A percentile compares a stretch with the other conserved stretches of the same genome.
These are phyloP conservation scores for Colletotrichum sp. DNA, from an alignment of 2,329 filamentous ascomycete species.

Conservation along the genomic window DNA sequence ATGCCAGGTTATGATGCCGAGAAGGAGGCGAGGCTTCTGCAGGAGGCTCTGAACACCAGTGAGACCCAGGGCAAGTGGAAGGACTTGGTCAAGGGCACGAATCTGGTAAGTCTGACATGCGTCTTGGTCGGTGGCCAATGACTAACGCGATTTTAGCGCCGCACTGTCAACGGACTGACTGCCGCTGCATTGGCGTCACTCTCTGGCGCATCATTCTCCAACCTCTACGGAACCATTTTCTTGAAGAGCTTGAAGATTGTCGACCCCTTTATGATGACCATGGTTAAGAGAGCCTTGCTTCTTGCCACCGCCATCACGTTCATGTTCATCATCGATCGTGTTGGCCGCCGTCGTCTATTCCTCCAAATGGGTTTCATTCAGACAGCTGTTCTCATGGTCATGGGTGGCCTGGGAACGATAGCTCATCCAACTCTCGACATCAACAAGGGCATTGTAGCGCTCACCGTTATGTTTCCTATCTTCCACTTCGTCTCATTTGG, in stretches of 20 bases:
- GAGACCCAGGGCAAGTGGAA: conserved; percentile 8
- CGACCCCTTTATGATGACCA: conserved; percentile 29
- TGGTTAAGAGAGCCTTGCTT: conserved; percentile 25
- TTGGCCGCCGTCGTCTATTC: conserved; percentile 14
- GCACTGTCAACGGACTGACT: conserved; percentile 16
- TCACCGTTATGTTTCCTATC: conserved; percentile 28
- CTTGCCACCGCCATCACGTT: conserved; percentile 22
- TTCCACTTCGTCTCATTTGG: conserved; percentile 20
- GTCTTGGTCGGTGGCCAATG: no score
- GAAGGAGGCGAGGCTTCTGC: conserved; percentile 18
- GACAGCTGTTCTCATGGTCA: conserved; percentile 25
- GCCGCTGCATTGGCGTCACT: conserved; percentile 7
- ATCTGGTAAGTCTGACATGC: neutral
- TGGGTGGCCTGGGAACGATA: conserved; percentile 28
- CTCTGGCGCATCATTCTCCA: conserved; percentile 25
- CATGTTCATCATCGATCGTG: conserved; percentile 21
- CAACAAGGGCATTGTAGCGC: conserved; percentile 27
- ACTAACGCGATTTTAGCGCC: neutral
- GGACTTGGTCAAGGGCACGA: conserved; percentile 12
- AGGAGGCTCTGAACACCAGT: conserved; percentile 13
- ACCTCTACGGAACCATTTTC: conserved; percentile 26
- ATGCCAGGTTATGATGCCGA: conserved; percentile 20
- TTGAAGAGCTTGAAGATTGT: conserved; percentile 25
- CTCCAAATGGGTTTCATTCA: conserved; percentile 24
- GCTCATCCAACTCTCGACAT: neutral